Evolutionary conservation across 106 monocot species (phyloP).

Genomic region (Allium fistulosum): DNA sequence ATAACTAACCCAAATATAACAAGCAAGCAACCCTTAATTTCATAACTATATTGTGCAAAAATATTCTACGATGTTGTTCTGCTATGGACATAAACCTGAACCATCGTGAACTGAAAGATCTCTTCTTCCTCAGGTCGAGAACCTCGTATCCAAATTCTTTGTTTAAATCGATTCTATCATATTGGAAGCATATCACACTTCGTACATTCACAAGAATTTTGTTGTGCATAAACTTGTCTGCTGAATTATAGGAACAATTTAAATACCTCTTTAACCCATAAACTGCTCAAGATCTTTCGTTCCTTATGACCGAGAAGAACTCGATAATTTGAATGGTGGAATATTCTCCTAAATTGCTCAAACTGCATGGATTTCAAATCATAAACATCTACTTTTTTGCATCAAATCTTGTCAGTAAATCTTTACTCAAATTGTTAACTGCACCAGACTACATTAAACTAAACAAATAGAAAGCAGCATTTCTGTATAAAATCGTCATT

Average conservation of each 20-base stretch:
- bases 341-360: slow-evolving; percentile 85
- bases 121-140: slow-evolving; percentile 90
- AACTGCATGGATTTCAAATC: slow-evolving; percentile 39
- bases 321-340: slow-evolving; percentile 86
- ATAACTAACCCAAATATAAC: too few relatives aligned
- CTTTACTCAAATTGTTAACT: too few relatives aligned
- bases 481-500: not conserved
- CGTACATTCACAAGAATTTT: too few relatives aligned
- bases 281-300: slow-evolving; percentile 61
- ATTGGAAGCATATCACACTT: too few relatives aligned
- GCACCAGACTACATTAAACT: too few relatives aligned
- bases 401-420: too few relatives aligned
- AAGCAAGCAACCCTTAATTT: too few relatives aligned
- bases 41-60: too few relatives aligned
- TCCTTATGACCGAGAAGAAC: slow-evolving; percentile 86
- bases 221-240: not conserved
- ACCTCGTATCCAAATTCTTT: slow-evolving; percentile 87
- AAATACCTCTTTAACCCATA: slow-evolving; percentile 76
- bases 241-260: not conserved
- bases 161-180: slow-evolving; percentile 64
- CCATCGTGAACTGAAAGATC: slow-evolving; percentile 81
- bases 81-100: slow-evolving; percentile 53
- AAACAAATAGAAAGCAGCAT: not conserved
- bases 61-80: too few relatives aligned
- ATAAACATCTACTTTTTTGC: not conserved